Percentiles rank a stretch among this genome's conserved stretches.
Evolutionary conservation across 257 asterid species (phyloP).

Genomic region (Lithospermum erythrorhizon): DNA sequence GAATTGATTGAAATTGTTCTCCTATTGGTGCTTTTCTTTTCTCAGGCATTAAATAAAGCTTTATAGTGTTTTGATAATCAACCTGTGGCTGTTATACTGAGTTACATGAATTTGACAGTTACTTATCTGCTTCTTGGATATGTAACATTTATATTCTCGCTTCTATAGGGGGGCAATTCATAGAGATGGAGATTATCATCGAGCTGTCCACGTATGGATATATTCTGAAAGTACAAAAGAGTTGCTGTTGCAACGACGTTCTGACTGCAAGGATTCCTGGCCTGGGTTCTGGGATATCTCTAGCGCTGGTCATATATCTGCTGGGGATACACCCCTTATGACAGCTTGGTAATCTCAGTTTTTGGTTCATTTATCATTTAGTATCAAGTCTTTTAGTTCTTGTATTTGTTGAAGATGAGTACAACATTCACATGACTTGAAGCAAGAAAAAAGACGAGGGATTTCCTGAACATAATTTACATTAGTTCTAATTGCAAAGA

Average conservation of each 20-base stretch:
- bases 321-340: conserved; percentile 88
- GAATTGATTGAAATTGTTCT: too few species aligned
- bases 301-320: conserved; percentile 96
- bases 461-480: too few species aligned
- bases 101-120: neutral
- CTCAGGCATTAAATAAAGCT: too few species aligned
- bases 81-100: neutral
- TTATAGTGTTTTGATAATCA: too few species aligned
- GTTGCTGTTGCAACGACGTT: conserved; percentile 65
- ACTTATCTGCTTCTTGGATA: neutral
- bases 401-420: neutral
- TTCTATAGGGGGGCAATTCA: conserved; percentile 57
- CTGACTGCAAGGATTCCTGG: conserved; percentile 94
- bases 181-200: conserved; percentile 85
- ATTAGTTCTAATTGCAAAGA: too few species aligned
- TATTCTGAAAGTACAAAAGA: conserved; percentile 81
- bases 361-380: neutral
- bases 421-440: too few species aligned
- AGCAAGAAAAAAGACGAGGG: too few species aligned
- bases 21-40: too few species aligned
- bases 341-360: conserved; percentile 53
- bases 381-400: neutral
- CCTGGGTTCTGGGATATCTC: conserved; percentile 92
- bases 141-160: conserved; percentile 9
- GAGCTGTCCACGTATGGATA: conserved; percentile 94